These are phyloP conservation scores for Globisporangium cylindrosporum DNA, from an alignment of 352 stramenopile genomes.

Conservation along the genomic window DNA sequence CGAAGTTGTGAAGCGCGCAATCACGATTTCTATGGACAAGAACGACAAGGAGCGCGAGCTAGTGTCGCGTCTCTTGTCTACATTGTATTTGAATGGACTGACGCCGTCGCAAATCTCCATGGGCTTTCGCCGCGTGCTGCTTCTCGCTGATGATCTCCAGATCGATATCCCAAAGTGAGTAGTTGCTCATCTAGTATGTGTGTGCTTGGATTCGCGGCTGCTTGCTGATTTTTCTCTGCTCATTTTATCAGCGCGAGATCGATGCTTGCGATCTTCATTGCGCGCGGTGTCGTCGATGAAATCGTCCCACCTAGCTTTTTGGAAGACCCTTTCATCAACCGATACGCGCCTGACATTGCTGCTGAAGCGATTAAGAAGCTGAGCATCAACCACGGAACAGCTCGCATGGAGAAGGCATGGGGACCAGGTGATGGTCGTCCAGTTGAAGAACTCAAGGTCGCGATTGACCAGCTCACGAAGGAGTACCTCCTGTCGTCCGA, in stretches of 20 bases:
- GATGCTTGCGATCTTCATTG: slow-evolving; percentile 96
- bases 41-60: slow-evolving; percentile 91
- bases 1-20: slow-evolving; percentile 93
- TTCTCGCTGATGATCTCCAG: slow-evolving; percentile 94
- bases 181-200: not conserved
- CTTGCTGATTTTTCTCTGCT: not conserved
- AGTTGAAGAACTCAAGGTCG: slow-evolving; percentile 92
- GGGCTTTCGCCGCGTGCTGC: slow-evolving; percentile 96
- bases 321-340: slow-evolving; percentile 93
- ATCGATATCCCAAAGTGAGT: slow-evolving; percentile 92
- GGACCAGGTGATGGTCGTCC: slow-evolving; percentile 92
- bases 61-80: slow-evolving; percentile 90
- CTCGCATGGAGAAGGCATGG: slow-evolving; percentile 96
- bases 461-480: slow-evolving; percentile 95
- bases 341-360: slow-evolving; percentile 93
- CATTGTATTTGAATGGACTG: slow-evolving; percentile 89
- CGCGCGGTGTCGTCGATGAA: slow-evolving; percentile 97
- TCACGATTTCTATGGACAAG: slow-evolving; percentile 95
- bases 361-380: slow-evolving; percentile 95
- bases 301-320: slow-evolving; percentile 97
- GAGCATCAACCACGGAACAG: slow-evolving; percentile 95
- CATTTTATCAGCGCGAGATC: slow-evolving; percentile 53
- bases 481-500: slow-evolving; percentile 95
- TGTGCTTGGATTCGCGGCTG: not conserved
- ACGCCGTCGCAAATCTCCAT: slow-evolving; percentile 76